These are phyloP conservation scores for Periconia macrospinosa DNA, from an alignment of 2,329 filamentous ascomycete genomes.

Conservation along the genomic window DNA sequence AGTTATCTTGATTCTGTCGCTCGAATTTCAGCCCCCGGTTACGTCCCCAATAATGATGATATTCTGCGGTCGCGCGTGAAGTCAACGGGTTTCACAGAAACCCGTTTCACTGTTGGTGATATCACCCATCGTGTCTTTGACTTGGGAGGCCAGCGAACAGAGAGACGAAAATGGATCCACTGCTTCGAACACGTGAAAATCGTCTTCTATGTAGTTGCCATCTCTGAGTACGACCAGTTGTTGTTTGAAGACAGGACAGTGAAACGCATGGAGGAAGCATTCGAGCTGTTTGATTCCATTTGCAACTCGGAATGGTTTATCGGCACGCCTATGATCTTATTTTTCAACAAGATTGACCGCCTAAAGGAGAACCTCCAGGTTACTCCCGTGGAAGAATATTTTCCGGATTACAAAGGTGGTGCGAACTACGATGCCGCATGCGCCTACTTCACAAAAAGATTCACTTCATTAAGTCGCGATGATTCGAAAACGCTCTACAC, in stretches of 20 bases:
- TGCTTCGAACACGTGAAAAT: conserved; percentile 98
- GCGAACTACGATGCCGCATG: conserved; percentile 94
- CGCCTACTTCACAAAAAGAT: conserved; percentile 98
- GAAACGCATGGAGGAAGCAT: conserved; percentile 73
- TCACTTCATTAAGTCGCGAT: conserved; percentile 96
- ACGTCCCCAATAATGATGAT: conserved; percentile 93
- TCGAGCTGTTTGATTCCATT: conserved; percentile 72
- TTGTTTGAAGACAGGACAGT: conserved; percentile 93
- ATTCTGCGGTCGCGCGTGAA: conserved; percentile 94
- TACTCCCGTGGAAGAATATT: conserved; percentile 75
- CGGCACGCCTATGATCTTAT: conserved; percentile 72
- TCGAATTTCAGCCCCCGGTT: conserved; percentile 86
- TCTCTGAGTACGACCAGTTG: conserved; percentile 95
- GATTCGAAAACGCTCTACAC: conserved; percentile 99
- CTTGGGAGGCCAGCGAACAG: conserved; percentile 90
- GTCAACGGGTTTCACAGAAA: conserved; percentile 96
- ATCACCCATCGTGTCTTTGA: conserved; percentile 97
- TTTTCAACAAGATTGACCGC: conserved; percentile 74
- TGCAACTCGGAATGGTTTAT: conserved; percentile 74
- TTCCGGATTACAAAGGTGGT: conserved; percentile 83
- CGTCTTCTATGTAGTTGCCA: conserved; percentile 93
- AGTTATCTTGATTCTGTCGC: conserved; percentile 97
- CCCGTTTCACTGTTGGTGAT: conserved; percentile 91
- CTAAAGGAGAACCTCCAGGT: conserved; percentile 75
- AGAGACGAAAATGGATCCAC: conserved; percentile 99